Conservation (phyloP, 2,329 filamentous ascomycete species). For the Ceratocystis colombiana region DNA sequence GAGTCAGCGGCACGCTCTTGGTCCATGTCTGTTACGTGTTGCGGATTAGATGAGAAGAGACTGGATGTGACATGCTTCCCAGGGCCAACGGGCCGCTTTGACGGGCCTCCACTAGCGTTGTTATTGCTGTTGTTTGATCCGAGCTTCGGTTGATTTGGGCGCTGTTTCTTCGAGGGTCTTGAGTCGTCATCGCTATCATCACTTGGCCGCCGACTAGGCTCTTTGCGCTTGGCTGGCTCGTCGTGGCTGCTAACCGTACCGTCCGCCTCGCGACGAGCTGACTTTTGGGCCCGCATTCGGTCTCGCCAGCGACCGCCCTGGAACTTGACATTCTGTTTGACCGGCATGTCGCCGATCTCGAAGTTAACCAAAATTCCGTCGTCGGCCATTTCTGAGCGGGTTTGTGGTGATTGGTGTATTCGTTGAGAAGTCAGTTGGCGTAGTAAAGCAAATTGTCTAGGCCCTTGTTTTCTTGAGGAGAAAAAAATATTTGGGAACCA, state of each 20-base stretch:
- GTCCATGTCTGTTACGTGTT: conserved; percentile 53
- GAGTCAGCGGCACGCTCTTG: conserved; percentile 40
- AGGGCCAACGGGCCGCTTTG: conserved; percentile 21
- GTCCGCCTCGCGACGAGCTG: conserved; percentile 9
- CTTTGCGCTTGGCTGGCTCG: conserved; percentile 30
- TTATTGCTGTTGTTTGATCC: not conserved
- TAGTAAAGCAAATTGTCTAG: too few species aligned
- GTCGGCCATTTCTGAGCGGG: conserved; percentile 59
- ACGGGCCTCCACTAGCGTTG: not conserved
- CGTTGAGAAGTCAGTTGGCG: not conserved
- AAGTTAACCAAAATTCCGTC: conserved; percentile 95
- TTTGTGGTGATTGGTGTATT: not conserved
- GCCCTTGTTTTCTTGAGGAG: not conserved
- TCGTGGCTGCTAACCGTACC: conserved; percentile 28
- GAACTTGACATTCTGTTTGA: conserved; percentile 55
- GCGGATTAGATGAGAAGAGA: conserved; percentile 82
- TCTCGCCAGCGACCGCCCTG: conserved; percentile 93
- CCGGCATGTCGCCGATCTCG: conserved; percentile 57
- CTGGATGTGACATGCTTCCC: conserved; percentile 67
- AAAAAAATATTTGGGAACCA: not conserved
- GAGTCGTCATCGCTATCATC: conserved; percentile 21
- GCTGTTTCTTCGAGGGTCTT: conserved; percentile 29
- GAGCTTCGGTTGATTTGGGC: conserved; percentile 28
- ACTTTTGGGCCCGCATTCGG: conserved; percentile 41
- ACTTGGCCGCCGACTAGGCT: conserved; percentile 33